Evolutionary conservation across 1,284 basidiomycete species (phyloP), one percentile per base, ranked within the genome.

Genomic region (Irpex sp.): DNA sequence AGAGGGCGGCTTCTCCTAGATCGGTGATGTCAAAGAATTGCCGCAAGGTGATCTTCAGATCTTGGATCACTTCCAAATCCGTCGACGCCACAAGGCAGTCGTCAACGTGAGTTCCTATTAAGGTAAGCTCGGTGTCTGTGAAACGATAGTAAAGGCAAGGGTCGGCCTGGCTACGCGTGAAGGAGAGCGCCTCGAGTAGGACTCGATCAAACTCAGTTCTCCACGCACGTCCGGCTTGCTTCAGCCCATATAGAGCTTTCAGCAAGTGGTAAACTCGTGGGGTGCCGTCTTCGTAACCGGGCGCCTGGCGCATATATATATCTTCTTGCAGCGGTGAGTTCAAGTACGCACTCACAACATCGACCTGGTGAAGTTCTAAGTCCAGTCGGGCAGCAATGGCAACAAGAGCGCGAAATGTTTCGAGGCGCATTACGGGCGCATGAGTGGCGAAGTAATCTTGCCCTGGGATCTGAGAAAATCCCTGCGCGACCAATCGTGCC

Each of bases 401-500:
- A 4, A 77, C 58, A 0, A 78, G 19, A 1, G 67, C 31, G 1
- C 74, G 65, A 4, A 77, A 49, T 0, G 75, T 66, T 1, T 66
- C 65, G 21, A 70, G 67, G 2, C 68, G 63, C 1, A 70, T 68
- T 0, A 74, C 70, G 0, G 78, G 77, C 0, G 78, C 63, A 33
- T 68, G 75, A 0, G 74, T 77, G 3, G 76, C 67, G 19, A 68
- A 62, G 63, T 69, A 81, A 65, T 82, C 77, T 6, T 77, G 51
- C 0, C 80, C 78, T 3, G 71, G 70, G 0, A 67, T 61, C 61
- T 82, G 81, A 0, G 67, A 65, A 68, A 78, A 81, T 0, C 80
- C 81, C 43, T 76, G 71, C 0, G 77, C 79, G 0, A 81, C 78
- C 0, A 81, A 69, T 1, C 76, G 62, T 0, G 75, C 78, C 66